Base-by-base conservation (phyloP, 306 rosid genomes). In the Ormosia semicastrata region DNA sequence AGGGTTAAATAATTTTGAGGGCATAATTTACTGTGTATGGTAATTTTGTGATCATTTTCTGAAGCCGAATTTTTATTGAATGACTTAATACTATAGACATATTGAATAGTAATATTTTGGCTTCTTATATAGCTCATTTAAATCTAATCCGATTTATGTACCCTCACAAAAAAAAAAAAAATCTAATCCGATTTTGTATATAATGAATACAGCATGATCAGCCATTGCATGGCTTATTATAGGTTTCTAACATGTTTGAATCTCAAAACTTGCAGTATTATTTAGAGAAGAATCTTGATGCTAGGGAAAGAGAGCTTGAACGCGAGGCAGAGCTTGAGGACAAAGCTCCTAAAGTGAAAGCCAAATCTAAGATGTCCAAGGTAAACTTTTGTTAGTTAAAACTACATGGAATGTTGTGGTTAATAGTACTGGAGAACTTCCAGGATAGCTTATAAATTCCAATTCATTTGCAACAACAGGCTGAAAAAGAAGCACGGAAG, bases 341-440 rank as follows among this genome's bases (percentile, higher is more conserved):
- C 76, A 95, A 92, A 83, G 99, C 97, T 85, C 98, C 98, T 40
- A 92, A 93, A 86, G 86, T 90, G 67, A 95, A 95, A 85, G 98
- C 98, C 81, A 95, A 95, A 88, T 95, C 98, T 24, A 95, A 95
- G 92, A 95, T 95, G 99, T 93, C 99, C 7, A 95, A 93, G 98
- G 99, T 95, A 82, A 52, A 32, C 75, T 11, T 70, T 47, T 74
- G 68, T 62, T 66, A 39, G 32, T 49, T 36, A 13, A 60, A 62
- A 15, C 15, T 62, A 8, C 30, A 17, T 71, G 62, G 47, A 30
- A 78, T 30, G 44, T 24, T 50, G 30, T 41, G 67, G 43, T 83
- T 33, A 63, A 43, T 44, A 69, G 66, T 79, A 63, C 64, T 56
- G 67, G 65, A 46, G 37, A 46, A 73, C 46, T 53, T 71, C 62